A percentile compares a stretch with the other conserved stretches of the same genome.
Evolutionary conservation across 202 grass and related monocot species (phyloP).

Genomic region (Schoenoplectus tabernaemontani): DNA sequence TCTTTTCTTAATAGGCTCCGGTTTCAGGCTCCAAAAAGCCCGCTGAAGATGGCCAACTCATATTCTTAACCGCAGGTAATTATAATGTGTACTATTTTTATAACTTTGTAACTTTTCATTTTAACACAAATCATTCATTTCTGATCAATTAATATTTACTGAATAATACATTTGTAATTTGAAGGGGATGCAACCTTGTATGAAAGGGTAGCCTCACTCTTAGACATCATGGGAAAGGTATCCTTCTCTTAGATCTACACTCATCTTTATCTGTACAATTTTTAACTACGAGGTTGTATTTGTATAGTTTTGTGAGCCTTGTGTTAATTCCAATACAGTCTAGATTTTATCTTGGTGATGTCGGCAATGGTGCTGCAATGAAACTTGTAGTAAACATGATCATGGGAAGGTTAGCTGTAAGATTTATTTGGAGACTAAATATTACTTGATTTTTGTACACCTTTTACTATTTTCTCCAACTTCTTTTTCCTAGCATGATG

Average conservation of each 20-base stretch:
- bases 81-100: background rate
- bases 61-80: slow-evolving; percentile 84
- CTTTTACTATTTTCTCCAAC: background rate
- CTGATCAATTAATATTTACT: slow-evolving; percentile 9
- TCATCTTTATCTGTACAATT: background rate
- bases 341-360: slow-evolving; percentile 76
- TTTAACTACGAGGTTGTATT: background rate
- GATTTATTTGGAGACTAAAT: slow-evolving; percentile 18
- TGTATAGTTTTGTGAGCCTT: slow-evolving; percentile 17
- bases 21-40: slow-evolving; percentile 94
- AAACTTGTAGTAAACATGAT: slow-evolving; percentile 97
- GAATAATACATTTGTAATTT: slow-evolving; percentile 22
- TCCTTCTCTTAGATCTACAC: slow-evolving; percentile 9
- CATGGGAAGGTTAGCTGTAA: slow-evolving; percentile 67
- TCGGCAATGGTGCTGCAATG: slow-evolving; percentile 89
- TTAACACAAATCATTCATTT: background rate
- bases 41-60: slow-evolving; percentile 81
- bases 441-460: background rate
- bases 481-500: slow-evolving; percentile 72
- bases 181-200: slow-evolving; percentile 68
- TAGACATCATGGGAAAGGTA: slow-evolving; percentile 89
- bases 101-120: background rate
- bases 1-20: slow-evolving; percentile 69
- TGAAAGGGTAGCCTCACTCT: slow-evolving; percentile 49
- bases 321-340: slow-evolving; percentile 39